Conservation (phyloP, 257 asterid species). For the Ballota nigra region DNA sequence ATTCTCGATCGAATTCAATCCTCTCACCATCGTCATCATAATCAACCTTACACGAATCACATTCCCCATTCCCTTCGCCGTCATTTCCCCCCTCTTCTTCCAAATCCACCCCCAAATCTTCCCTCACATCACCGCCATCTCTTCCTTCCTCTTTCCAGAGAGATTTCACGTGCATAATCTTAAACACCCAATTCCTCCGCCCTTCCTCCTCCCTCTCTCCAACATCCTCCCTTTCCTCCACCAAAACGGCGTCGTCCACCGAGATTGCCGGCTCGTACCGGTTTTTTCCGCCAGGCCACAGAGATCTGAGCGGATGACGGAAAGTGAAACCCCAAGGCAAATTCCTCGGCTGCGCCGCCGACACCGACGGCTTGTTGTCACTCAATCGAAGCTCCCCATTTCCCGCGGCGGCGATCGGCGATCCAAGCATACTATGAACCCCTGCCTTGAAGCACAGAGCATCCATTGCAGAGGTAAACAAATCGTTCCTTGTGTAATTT, state of each 20-base stretch:
- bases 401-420: slow-evolving; percentile 52
- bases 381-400: slow-evolving; percentile 50
- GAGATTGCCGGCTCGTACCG: slow-evolving; percentile 59
- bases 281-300: slow-evolving; percentile 57
- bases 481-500: not conserved
- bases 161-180: slow-evolving; percentile 66
- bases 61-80: slow-evolving; percentile 36
- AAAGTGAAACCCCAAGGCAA: slow-evolving; percentile 78
- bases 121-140: slow-evolving; percentile 32
- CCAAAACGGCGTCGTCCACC: slow-evolving; percentile 59
- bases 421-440: slow-evolving; percentile 49
- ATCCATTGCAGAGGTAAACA: slow-evolving; percentile 46
- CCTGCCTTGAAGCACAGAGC: slow-evolving; percentile 70
- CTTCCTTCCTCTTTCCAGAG: slow-evolving; percentile 44
- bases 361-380: slow-evolving; percentile 42
- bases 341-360: slow-evolving; percentile 56
- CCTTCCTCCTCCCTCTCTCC: slow-evolving; percentile 28
- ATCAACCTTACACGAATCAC: slow-evolving; percentile 49
- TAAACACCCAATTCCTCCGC: slow-evolving; percentile 61
- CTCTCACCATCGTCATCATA: slow-evolving; percentile 51
- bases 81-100: slow-evolving; percentile 25
- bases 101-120: slow-evolving; percentile 28
- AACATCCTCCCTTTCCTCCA: slow-evolving; percentile 47
- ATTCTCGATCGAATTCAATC: slow-evolving; percentile 57
- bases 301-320: slow-evolving; percentile 66